Evolutionary conservation across 2,329 filamentous ascomycete species (phyloP), one percentile per base, ranked within the genome.

Genomic region (Colletotrichum tamarilloi): DNA sequence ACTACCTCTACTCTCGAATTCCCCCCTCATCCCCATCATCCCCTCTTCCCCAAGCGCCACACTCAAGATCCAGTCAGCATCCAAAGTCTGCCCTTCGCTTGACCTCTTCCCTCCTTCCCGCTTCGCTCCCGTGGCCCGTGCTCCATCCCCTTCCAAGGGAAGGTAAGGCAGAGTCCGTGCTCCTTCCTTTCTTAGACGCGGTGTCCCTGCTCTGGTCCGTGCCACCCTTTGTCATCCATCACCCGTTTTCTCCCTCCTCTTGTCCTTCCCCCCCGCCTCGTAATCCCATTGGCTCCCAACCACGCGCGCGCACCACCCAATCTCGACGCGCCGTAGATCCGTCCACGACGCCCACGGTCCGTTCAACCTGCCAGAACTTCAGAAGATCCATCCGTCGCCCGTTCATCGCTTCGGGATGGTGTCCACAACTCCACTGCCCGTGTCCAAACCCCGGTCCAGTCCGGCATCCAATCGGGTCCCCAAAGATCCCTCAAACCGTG

Each of bases 251-350:
- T 26, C 26, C 26, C 55, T 60, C 46, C 52, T 68, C n/a, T 64
- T 32, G 24, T 63, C 38, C 11, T 2, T 62, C 11, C 35, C 60
- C 55, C 38, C 38, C 65, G 59, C 42, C 28, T 49, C 57, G 53
- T 49, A 35, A 26, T 46, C 42, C 32, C 62, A 74, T 72, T 71
- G 62, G 62, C 55, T 22, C n/a, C n/a, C 16, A 5, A 55, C 19
- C 59, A 60, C 58, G 58, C 72, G 58, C 65, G 65, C 28, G 28
- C 53, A 52, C 60, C 35, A 35, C 56, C 73, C 73, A 75, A 75
- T 75, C 73, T 71, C n/a, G 63, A 71, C 74, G 74, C 74, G 74
- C 74, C 72, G 58, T 49, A 38, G 58, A 65, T 64, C 62, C 28
- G 11, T 14, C 35, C 35, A 38, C 35, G 5, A 38, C 35, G 11